Percentiles rank a stretch among this genome's conserved stretches.
These are phyloP conservation scores for Clarireedia homoeocarpa DNA, from an alignment of 2,329 filamentous ascomycete species.

Conservation along the genomic window DNA sequence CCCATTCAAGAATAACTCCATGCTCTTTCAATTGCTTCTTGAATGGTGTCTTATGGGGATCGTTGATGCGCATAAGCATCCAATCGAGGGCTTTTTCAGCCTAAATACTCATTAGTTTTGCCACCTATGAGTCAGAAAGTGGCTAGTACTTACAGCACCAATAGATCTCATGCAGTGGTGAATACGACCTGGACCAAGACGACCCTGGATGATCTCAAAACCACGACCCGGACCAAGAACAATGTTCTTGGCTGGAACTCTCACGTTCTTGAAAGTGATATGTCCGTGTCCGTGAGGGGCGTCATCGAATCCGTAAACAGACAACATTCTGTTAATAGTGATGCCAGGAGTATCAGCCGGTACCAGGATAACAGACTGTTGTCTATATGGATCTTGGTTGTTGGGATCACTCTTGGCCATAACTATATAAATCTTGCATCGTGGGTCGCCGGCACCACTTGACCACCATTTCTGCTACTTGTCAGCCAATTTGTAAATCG, in stretches of 20 bases:
- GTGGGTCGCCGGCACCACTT: slow-evolving; percentile 84
- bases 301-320: slow-evolving; percentile 92
- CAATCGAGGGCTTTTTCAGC: slow-evolving; percentile 88
- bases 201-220: slow-evolving; percentile 97
- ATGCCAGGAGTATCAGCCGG: slow-evolving; percentile 75
- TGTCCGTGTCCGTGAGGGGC: slow-evolving; percentile 98
- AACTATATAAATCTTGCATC: slow-evolving; percentile 89
- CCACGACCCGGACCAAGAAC: slow-evolving; percentile 89
- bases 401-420: slow-evolving; percentile 85
- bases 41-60: slow-evolving; percentile 84
- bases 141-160: slow-evolving; percentile 53
- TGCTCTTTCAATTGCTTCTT: slow-evolving; percentile 81
- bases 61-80: slow-evolving; percentile 92
- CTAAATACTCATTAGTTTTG: slow-evolving; percentile 30
- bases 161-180: slow-evolving; percentile 97
- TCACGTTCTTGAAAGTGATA: slow-evolving; percentile 81
- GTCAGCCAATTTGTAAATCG: slow-evolving; percentile 15
- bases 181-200: slow-evolving; percentile 89
- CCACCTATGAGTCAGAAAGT: background rate
- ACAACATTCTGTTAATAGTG: slow-evolving; percentile 89
- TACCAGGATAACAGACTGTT: slow-evolving; percentile 90
- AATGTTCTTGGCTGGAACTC: slow-evolving; percentile 75
- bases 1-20: slow-evolving; percentile 91
- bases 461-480: slow-evolving; percentile 90
- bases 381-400: slow-evolving; percentile 72